These are phyloP conservation scores for Tylopilus felleus DNA, from an alignment of 768 basidiomycete genomes.

Conservation along the genomic window DNA sequence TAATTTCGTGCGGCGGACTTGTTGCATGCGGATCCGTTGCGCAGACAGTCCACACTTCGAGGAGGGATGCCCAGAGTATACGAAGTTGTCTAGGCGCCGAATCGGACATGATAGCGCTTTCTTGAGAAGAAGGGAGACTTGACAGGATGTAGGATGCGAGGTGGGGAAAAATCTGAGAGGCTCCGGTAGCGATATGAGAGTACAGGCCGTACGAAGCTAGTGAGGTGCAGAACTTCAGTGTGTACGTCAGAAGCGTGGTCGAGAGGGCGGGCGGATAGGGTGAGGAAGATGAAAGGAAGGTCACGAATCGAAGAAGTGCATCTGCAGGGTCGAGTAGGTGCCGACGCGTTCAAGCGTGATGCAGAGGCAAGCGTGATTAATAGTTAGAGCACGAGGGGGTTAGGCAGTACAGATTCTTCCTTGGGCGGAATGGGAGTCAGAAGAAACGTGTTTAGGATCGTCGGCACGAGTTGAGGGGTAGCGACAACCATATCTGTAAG, in stretches of 20 bases:
- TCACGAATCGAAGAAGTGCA: conserved; percentile 68
- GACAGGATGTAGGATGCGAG: conserved; percentile 49
- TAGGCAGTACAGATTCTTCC: conserved; percentile 33
- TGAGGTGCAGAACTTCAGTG: conserved; percentile 58
- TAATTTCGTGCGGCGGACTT: conserved; percentile 81
- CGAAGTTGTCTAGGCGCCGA: conserved; percentile 26
- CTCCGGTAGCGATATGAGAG: conserved; percentile 61
- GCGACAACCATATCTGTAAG: conserved; percentile 51
- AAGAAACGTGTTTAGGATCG: conserved; percentile 54
- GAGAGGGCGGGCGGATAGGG: conserved; percentile 37
- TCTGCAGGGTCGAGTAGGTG: conserved; percentile 56
- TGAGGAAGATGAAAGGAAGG: conserved; percentile 47
- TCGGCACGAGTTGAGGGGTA: conserved; percentile 50
- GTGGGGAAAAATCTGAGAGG: conserved; percentile 49
- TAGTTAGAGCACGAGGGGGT: conserved; percentile 51
- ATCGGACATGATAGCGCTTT: not conserved
- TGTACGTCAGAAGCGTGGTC: conserved; percentile 48
- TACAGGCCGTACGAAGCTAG: conserved; percentile 81
- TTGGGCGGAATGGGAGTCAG: conserved; percentile 47
- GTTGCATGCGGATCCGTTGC: conserved; percentile 91
- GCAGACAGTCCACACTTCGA: conserved; percentile 75
- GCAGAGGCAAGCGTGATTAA: conserved; percentile 56
- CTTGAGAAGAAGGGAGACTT: conserved; percentile 22
- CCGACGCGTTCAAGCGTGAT: conserved; percentile 64
- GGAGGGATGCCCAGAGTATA: conserved; percentile 53